A percentile compares a stretch with the other conserved stretches of the same genome.
Evolutionary conservation across 345 rosid species (phyloP).

Genomic region (Syzygium aromaticum): DNA sequence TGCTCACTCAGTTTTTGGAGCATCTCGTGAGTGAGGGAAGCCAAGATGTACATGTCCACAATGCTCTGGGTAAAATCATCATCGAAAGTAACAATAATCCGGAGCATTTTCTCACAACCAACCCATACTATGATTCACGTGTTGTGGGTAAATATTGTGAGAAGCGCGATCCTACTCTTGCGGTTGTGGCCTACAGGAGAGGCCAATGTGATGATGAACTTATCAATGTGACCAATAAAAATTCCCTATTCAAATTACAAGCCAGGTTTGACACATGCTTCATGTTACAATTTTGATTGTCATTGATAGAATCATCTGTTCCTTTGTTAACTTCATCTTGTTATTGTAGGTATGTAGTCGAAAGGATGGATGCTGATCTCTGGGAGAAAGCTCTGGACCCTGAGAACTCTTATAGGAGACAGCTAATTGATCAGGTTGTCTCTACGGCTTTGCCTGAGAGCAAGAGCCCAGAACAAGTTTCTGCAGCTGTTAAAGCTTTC

Average conservation of each 20-base stretch:
- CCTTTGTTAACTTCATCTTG: constrained; percentile 2
- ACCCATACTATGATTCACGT: constrained; percentile 41
- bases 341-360: constrained; percentile 82
- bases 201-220: constrained; percentile 99
- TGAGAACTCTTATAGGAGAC: constrained; percentile 78
- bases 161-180: constrained; percentile 98
- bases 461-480: constrained; percentile 47
- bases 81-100: constrained; percentile 99
- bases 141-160: constrained; percentile 57
- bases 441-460: constrained; percentile 80
- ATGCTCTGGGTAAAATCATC: constrained; percentile 98
- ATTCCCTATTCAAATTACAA: constrained; percentile 89
- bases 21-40: constrained; percentile 99
- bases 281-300: not conserved
- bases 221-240: constrained; percentile 90
- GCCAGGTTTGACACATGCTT: constrained; percentile 51
- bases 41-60: constrained; percentile 98
- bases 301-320: not conserved
- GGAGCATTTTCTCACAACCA: constrained; percentile 52
- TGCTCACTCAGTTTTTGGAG: constrained; percentile 98
- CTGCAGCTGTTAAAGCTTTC: constrained; percentile 41
- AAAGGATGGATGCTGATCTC: constrained; percentile 96
- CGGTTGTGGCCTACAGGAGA: constrained; percentile 94
- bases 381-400: constrained; percentile 96
- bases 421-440: constrained; percentile 94